These are phyloP conservation scores for Mycena venus DNA, from an alignment of 768 basidiomycete species.

Conservation along the genomic window DNA sequence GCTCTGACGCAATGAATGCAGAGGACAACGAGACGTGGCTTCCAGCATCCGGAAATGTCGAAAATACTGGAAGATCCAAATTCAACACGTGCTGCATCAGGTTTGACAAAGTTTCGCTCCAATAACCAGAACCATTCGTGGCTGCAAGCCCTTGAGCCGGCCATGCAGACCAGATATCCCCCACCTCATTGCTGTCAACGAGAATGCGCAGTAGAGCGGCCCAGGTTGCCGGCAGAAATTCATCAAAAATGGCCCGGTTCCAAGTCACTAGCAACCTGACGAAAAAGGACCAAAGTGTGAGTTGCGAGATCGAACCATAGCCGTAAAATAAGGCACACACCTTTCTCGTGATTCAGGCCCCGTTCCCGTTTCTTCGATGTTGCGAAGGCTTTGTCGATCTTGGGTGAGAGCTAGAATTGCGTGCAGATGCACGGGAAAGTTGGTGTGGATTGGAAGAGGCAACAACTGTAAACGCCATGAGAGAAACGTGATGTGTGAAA, in stretches of 20 bases:
- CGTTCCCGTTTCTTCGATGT: constrained; percentile 40
- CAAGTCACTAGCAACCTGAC: constrained; percentile 36
- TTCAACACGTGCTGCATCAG: constrained; percentile 17
- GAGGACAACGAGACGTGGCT: constrained; percentile 39
- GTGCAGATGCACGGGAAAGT: constrained; percentile 47
- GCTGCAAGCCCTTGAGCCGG: constrained; percentile 11
- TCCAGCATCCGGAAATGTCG: constrained; percentile 26
- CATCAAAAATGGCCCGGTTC: constrained; percentile 37
- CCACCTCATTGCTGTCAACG: constrained; percentile 18
- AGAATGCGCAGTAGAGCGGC: constrained; percentile 26
- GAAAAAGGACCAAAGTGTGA: neutral
- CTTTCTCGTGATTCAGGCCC: constrained; percentile 35
- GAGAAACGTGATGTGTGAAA: neutral
- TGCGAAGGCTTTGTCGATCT: constrained; percentile 47
- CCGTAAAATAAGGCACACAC: constrained; percentile 19
- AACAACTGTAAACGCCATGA: constrained; percentile 29
- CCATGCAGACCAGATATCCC: constrained; percentile 39
- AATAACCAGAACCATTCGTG: constrained; percentile 14
- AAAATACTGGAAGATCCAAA: constrained; percentile 24
- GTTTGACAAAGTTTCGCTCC: constrained; percentile 20
- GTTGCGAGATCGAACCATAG: neutral
- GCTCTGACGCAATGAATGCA: constrained; percentile 11
- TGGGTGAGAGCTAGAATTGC: constrained; percentile 47
- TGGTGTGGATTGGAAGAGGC: constrained; percentile 47
- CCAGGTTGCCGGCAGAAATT: constrained; percentile 35